Conservation (phyloP, 345 rosid genomes). For the Cardamine resedifolia region DNA sequence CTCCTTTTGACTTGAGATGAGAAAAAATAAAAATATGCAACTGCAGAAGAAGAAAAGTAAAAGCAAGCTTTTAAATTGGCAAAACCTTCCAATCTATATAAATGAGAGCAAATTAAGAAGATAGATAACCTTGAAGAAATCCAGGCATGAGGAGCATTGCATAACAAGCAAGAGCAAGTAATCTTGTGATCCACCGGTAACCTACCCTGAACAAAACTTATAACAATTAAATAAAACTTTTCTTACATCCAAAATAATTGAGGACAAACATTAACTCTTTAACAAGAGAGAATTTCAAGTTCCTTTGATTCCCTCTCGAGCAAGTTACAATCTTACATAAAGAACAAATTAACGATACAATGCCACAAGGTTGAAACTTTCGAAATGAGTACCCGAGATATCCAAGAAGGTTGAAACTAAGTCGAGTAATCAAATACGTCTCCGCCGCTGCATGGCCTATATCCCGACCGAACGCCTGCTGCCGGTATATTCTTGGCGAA, state of each 20-base stretch:
- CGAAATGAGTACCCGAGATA: constrained; percentile 67
- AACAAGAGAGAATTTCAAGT: neutral
- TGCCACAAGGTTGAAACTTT: neutral
- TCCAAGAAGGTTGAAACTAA: constrained; percentile 65
- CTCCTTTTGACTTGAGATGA: constrained; percentile 73
- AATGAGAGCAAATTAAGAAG: neutral
- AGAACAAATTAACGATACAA: neutral
- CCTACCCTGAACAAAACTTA: constrained; percentile 82
- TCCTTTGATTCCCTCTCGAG: neutral
- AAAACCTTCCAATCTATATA: neutral
- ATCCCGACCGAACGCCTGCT: constrained; percentile 54
- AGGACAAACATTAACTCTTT: too few species aligned
- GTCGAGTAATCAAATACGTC: constrained; percentile 70
- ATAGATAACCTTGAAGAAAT: constrained; percentile 72
- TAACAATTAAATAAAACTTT: constrained; percentile 6
- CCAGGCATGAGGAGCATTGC: constrained; percentile 90
- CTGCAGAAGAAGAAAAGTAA: constrained; percentile 46
- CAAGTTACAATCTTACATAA: constrained; percentile 15
- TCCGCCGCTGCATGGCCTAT: constrained; percentile 80
- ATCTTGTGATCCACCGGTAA: constrained; percentile 77
- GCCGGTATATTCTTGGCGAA: constrained; percentile 36
- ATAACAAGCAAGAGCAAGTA: constrained; percentile 76
- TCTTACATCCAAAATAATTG: too few species aligned
- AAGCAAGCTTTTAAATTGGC: neutral
- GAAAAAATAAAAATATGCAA: constrained; percentile 82